Evolutionary conservation across 148 eudicot species (phyloP), one percentile per base, ranked within the genome.

Genomic region (Rhododendron molle): DNA sequence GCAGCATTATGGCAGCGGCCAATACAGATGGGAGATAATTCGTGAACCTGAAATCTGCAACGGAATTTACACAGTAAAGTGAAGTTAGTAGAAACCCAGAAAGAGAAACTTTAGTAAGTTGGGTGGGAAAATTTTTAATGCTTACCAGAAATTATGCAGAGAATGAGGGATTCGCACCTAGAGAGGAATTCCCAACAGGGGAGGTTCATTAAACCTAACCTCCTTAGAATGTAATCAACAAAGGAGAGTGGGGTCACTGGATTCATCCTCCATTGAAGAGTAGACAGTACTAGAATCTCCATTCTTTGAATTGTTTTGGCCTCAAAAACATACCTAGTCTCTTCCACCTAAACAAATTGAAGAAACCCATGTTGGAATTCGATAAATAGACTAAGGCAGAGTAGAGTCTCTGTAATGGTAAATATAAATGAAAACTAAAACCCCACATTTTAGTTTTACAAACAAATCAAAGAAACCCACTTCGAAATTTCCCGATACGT

Each of bases 191-290:
- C 94, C 81, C 80, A 86, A 52, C 85, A 87, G 58, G 90, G 85
- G 28, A 76, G 23, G 85, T 60, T 76, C 81, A 89, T 86, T 16
- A 91, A 86, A 14, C 93, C 92, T 38, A 94, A 83, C 92, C 93
- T 92, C 87, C 93, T 92, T 8, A 89, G 85, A 14, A 91, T 89
- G 81, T 85, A 91, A 89, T 94, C 94, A 56, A 94, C 83, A 90
- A 93, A 93, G 4, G 97, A 93, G 86, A 90, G 85, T 72, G 97
- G 94, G 10, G 97, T 94, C 40, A 94, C 97, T 5, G 94, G 97
- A 58, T 93, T 90, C 95, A 94, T 93, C 90, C 86, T 93, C 95
- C 95, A 94, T 78, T 91, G 26, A 69, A 93, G 95, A 21, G 92
- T 90, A 3, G 95, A 90, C 1, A 93, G 90, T 36, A 93, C 89